These are phyloP conservation scores for Trifolium subterraneum DNA, from an alignment of 306 rosid genomes.

Conservation along the genomic window DNA sequence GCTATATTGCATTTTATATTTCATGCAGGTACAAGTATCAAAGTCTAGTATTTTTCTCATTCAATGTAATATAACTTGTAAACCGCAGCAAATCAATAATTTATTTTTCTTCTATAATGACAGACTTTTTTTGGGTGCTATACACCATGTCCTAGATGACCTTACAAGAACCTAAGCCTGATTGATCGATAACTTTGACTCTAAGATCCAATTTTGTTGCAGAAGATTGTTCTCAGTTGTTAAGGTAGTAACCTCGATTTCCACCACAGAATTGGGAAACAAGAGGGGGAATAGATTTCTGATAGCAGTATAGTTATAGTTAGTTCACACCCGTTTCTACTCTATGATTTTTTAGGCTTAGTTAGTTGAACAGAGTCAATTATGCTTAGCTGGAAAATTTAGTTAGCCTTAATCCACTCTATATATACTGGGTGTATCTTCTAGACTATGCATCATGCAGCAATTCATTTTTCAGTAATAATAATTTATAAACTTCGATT, in stretches of 20 bases:
- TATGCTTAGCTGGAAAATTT: background rate
- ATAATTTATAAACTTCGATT: background rate
- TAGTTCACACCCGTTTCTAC: background rate
- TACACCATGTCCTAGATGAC: constrained; percentile 12
- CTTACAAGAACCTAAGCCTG: background rate
- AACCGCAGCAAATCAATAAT: constrained; percentile 13
- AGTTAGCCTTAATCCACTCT: background rate
- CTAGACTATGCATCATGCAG: background rate
- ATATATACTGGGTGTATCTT: constrained; percentile 1
- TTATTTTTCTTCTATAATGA: constrained; percentile 1
- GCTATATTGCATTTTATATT: background rate
- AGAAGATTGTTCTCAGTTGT: constrained; percentile 17
- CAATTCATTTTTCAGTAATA: background rate
- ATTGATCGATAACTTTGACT: constrained; percentile 17
- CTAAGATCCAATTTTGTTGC: background rate
- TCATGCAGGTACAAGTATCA: constrained; percentile 16
- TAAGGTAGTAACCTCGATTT: constrained; percentile 23
- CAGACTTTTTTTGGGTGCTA: background rate
- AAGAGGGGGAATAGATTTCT: background rate
- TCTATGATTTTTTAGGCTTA: background rate
- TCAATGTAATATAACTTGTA: background rate
- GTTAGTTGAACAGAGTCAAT: background rate
- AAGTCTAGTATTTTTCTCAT: background rate
- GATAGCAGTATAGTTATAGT: background rate
- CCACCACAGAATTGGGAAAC: background rate